phyloP scores from a whole-genome alignment of 73 alveolate genomes.

The Strombidium stylifer region DNA sequence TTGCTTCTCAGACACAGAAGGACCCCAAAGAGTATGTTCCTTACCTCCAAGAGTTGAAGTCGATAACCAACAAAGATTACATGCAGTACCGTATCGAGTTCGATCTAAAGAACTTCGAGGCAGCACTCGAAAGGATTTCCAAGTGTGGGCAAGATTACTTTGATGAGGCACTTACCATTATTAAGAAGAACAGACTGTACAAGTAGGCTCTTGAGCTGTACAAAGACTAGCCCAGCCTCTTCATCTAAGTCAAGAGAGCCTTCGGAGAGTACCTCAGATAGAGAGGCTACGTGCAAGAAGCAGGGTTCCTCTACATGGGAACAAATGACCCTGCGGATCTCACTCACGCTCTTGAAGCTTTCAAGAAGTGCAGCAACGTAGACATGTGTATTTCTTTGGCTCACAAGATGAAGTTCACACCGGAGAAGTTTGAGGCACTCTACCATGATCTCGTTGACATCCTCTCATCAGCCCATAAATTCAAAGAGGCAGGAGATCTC shows the following conservation, averaged over 20 bases:
- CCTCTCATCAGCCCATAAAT: slow-evolving; percentile 13
- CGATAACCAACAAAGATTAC: slow-evolving; percentile 60
- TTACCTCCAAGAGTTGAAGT: slow-evolving; percentile 73
- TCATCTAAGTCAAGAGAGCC: slow-evolving; percentile 61
- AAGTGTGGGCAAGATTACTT: slow-evolving; percentile 77
- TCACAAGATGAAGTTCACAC: slow-evolving; percentile 15
- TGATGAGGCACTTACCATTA: slow-evolving; percentile 68
- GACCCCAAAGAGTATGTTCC: slow-evolving; percentile 98
- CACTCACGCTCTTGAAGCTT: slow-evolving; percentile 47
- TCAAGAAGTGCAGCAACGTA: slow-evolving; percentile 40
- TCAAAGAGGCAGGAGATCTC: slow-evolving; percentile 41
- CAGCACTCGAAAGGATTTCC: slow-evolving; percentile 76
- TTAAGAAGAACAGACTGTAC: slow-evolving; percentile 77
- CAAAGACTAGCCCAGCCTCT: slow-evolving; percentile 42
- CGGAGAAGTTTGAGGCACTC: slow-evolving; percentile 12
- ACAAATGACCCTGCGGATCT: slow-evolving; percentile 46
- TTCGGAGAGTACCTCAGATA: slow-evolving; percentile 76
- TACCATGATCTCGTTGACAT: slow-evolving; percentile 10
- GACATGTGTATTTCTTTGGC: slow-evolving; percentile 53
- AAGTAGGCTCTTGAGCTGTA: slow-evolving; percentile 74
- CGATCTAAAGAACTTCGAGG: slow-evolving; percentile 75
- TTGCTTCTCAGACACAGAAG: slow-evolving; percentile 94
- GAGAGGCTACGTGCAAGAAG: slow-evolving; percentile 67
- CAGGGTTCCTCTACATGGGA: slow-evolving; percentile 64
- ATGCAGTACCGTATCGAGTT: slow-evolving; percentile 70